phyloP scores from a whole-genome alignment of 179 eudicot genomes.

The Amaranthus tricolor region DNA sequence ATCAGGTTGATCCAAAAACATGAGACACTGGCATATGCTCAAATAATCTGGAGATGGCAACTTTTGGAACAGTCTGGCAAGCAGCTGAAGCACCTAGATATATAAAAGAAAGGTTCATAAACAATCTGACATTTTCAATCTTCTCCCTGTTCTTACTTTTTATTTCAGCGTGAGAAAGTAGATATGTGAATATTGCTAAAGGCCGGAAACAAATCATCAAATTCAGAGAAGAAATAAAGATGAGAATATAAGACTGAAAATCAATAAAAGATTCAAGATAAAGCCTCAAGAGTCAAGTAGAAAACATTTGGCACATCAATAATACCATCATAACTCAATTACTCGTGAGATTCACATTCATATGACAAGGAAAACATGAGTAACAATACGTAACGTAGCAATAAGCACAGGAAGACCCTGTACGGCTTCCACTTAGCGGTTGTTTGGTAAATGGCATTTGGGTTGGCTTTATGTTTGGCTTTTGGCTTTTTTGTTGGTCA shows the following conservation, averaged over 20 bases:
- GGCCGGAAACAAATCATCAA: not conserved
- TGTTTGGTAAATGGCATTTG: no score
- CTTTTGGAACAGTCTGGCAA: conserved; percentile 75
- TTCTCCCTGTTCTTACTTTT: not conserved
- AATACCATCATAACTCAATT: not conserved
- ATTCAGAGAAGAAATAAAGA: not conserved
- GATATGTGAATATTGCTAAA: not conserved
- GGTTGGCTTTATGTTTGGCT: no score
- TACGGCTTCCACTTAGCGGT: no score
- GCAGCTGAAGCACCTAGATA: conserved; percentile 78
- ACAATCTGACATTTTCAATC: not conserved
- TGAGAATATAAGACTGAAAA: not conserved
- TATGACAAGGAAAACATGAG: not conserved
- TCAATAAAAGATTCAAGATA: not conserved
- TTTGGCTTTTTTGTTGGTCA: no score
- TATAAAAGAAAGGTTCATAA: not conserved
- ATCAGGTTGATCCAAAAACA: conserved; percentile 83
- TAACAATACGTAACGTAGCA: not conserved
- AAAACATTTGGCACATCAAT: not conserved
- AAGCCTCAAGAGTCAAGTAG: not conserved
- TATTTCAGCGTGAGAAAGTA: not conserved
- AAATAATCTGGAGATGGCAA: conserved; percentile 85
- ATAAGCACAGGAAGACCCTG: not conserved
- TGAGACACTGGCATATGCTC: conserved; percentile 94
- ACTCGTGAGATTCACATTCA: not conserved